phyloP scores from a whole-genome alignment of 2,329 filamentous ascomycete species.

The Fusarium camptoceras region DNA sequence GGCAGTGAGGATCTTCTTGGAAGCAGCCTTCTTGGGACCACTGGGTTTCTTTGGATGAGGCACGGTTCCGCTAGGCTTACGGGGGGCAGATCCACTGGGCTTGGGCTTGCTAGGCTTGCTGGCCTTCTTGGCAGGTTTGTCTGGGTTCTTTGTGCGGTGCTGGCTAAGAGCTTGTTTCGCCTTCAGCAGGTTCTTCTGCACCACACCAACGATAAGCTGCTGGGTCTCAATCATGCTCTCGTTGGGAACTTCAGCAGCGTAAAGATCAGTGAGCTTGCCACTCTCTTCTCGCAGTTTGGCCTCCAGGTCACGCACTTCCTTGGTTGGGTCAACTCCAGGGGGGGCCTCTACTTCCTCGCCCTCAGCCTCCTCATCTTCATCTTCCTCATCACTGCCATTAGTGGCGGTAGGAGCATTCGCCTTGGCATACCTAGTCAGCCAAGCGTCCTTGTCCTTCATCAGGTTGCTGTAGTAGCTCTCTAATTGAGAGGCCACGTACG shows the following conservation, averaged over 20 bases:
- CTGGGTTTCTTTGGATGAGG: slow-evolving; percentile 52
- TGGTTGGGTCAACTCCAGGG: slow-evolving; percentile 56
- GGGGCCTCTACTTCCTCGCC: slow-evolving; percentile 58
- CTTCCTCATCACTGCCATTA: slow-evolving; percentile 75
- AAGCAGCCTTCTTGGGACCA: slow-evolving; percentile 59
- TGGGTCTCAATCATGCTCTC: slow-evolving; percentile 66
- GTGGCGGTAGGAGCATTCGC: slow-evolving; percentile 67
- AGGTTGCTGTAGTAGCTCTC: slow-evolving; percentile 80
- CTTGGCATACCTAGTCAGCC: slow-evolving; percentile 79
- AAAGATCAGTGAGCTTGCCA: slow-evolving; percentile 66
- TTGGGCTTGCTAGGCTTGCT: slow-evolving; percentile 70
- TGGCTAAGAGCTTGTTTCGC: slow-evolving; percentile 74
- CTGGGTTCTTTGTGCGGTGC: slow-evolving; percentile 58
- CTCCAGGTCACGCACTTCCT: slow-evolving; percentile 63
- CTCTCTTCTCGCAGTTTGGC: slow-evolving; percentile 67
- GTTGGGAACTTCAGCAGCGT: slow-evolving; percentile 64
- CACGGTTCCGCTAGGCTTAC: slow-evolving; percentile 57
- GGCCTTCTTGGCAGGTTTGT: slow-evolving; percentile 69
- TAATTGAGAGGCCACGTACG: slow-evolving; percentile 76
- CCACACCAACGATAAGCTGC: slow-evolving; percentile 70
- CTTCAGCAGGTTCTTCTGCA: slow-evolving; percentile 79
- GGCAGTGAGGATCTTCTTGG: slow-evolving; percentile 70
- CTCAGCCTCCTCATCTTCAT: slow-evolving; percentile 73
- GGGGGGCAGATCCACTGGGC: slow-evolving; percentile 50
- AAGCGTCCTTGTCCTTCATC: slow-evolving; percentile 83